phyloP scores from a whole-genome alignment of 352 stramenopile genomes.

The Phytopythium sindhum region DNA sequence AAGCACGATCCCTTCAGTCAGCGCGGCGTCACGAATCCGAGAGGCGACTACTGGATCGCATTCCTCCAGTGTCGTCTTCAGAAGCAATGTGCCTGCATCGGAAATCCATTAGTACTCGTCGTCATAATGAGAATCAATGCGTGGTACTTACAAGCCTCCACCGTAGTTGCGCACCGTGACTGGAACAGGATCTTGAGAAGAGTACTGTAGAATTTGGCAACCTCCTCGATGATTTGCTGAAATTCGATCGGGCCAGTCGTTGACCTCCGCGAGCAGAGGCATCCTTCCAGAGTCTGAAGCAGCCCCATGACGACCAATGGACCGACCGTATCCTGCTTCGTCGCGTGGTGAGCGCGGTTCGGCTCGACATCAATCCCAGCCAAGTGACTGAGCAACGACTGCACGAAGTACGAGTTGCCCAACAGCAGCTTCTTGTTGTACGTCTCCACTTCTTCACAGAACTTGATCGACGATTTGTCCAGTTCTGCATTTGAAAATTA shows the following conservation, averaged over 20 bases:
- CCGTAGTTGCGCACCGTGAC: constrained; percentile 83
- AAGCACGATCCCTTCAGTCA: constrained; percentile 92
- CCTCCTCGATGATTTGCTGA: constrained; percentile 48
- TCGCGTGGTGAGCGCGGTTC: not conserved
- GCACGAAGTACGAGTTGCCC: constrained; percentile 61
- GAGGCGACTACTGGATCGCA: constrained; percentile 74
- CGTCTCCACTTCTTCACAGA: constrained; percentile 64
- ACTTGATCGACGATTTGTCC: constrained; percentile 48
- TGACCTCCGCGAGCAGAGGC: constrained; percentile 84
- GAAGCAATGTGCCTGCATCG: constrained; percentile 83
- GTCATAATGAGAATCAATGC: not conserved
- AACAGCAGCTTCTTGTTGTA: constrained; percentile 80
- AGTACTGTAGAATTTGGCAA: constrained; percentile 77
- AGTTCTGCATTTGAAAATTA: constrained; percentile 20
- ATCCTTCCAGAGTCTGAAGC: constrained; percentile 88
- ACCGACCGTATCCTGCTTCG: constrained; percentile 22
- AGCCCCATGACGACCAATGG: constrained; percentile 90
- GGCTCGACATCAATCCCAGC: constrained; percentile 52
- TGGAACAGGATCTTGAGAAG: constrained; percentile 88
- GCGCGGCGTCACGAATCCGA: constrained; percentile 88
- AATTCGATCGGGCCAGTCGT: constrained; percentile 83
- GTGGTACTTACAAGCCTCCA: constrained; percentile 67
- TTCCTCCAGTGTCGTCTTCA: constrained; percentile 90
- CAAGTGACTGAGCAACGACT: constrained; percentile 62
- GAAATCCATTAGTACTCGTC: not conserved